Conservation (phyloP, 2,329 filamentous ascomycete genomes). For the Curvularia sp. region DNA sequence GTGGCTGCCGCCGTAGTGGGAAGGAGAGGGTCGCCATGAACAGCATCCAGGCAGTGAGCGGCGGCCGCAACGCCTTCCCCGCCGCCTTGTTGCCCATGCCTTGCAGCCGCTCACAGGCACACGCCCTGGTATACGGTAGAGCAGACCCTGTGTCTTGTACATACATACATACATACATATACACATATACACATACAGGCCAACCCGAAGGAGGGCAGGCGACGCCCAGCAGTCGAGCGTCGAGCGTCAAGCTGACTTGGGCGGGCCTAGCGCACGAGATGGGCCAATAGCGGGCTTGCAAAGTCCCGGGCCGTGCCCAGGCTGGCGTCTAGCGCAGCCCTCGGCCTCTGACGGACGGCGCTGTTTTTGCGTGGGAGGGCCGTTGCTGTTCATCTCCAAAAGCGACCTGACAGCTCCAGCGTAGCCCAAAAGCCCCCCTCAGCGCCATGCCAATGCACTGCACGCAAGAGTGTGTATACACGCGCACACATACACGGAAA, state of each 20-base stretch:
- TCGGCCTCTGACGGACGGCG: constrained; percentile 17
- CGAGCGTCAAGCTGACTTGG: constrained; percentile 18
- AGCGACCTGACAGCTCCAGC: constrained; percentile 22
- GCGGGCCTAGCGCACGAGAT: constrained; percentile 13
- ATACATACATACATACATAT: too few relatives aligned
- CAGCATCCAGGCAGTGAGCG: not conserved
- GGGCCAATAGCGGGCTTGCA: not conserved
- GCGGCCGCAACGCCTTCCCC: too few relatives aligned
- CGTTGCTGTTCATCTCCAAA: constrained; percentile 24
- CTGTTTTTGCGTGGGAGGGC: constrained; percentile 19
- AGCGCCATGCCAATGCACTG: not conserved
- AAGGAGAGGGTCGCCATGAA: too few relatives aligned
- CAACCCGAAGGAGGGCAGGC: constrained; percentile 5
- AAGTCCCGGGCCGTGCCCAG: constrained; percentile 12
- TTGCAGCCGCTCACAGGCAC: not conserved
- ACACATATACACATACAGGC: too few relatives aligned
- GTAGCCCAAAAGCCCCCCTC: not conserved
- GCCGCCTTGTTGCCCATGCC: too few relatives aligned
- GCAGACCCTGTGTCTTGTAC: not conserved
- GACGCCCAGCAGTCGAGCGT: constrained; percentile 15
- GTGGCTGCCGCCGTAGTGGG: too few relatives aligned
- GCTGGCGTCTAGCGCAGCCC: constrained; percentile 15
- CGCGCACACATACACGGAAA: not conserved
- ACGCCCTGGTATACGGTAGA: not conserved
- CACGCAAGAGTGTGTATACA: too few relatives aligned